Conservation (phyloP, 78 protist genomes). For the slime mould (Dictyostelium discoideum) region dicty_2.7 NC_007088.5:1655501-1656000, state of each 20-base stretch:
- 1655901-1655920: constrained; percentile 99
- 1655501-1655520: constrained; percentile 98
- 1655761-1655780: too few species aligned
- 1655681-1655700: not conserved
- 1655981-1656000: constrained; percentile 88
- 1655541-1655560: constrained; percentile 99
- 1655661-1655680: not conserved
- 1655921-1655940: constrained; percentile 95
- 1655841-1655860: constrained; percentile 93
- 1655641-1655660: not conserved
- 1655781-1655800: constrained; percentile 94
- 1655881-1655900: constrained; percentile 95
- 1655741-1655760: too few species aligned
- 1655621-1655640: not conserved
- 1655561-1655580: constrained; percentile 96
- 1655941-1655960: constrained; percentile 99
- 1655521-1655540: constrained; percentile 98
- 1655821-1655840: constrained; percentile 91
- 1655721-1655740: too few species aligned
- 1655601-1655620: constrained; percentile 95
- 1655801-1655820: constrained; percentile 99
- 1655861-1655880: constrained; percentile 96
- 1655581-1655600: constrained; percentile 97
- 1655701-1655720: not conserved
- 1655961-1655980: constrained; percentile 97